These are phyloP conservation scores for Blepharisma japonicum DNA, from an alignment of 73 alveolate genomes.

Conservation along the genomic window DNA sequence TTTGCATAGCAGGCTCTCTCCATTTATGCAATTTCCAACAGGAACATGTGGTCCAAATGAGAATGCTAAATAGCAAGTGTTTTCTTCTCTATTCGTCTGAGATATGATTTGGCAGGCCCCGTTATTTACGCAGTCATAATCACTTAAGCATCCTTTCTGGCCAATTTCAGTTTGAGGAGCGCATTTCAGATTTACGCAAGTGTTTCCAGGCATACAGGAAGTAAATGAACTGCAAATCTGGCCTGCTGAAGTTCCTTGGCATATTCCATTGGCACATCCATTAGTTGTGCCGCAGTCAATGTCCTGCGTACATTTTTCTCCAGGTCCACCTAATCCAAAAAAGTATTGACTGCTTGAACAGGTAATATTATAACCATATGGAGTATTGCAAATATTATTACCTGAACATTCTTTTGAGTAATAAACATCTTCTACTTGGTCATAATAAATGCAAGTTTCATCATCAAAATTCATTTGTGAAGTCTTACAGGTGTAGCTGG, in stretches of 20 bases:
- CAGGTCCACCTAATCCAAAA: neutral
- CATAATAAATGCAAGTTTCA: too few relatives aligned
- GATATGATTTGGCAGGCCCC: neutral
- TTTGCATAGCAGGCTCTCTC: too few relatives aligned
- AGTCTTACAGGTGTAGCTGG: too few relatives aligned
- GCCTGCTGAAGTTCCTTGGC: neutral
- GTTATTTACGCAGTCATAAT: neutral
- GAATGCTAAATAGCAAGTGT: neutral
- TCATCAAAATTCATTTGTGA: too few relatives aligned
- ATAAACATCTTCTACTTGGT: too few relatives aligned
- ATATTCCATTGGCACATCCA: neutral
- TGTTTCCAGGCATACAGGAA: neutral
- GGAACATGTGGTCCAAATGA: neutral
- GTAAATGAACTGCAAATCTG: neutral
- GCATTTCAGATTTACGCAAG: neutral
- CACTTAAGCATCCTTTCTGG: neutral
- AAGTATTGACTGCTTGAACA: too few relatives aligned
- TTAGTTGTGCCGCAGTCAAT: neutral
- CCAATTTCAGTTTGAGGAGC: conserved; percentile 9
- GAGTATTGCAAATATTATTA: too few relatives aligned
- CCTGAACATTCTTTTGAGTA: too few relatives aligned
- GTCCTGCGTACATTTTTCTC: neutral
- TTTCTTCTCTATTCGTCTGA: neutral
- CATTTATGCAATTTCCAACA: too few relatives aligned
- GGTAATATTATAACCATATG: too few relatives aligned